Conservation (phyloP, 768 basidiomycete species). For the Saitozyma podzolica region DNA sequence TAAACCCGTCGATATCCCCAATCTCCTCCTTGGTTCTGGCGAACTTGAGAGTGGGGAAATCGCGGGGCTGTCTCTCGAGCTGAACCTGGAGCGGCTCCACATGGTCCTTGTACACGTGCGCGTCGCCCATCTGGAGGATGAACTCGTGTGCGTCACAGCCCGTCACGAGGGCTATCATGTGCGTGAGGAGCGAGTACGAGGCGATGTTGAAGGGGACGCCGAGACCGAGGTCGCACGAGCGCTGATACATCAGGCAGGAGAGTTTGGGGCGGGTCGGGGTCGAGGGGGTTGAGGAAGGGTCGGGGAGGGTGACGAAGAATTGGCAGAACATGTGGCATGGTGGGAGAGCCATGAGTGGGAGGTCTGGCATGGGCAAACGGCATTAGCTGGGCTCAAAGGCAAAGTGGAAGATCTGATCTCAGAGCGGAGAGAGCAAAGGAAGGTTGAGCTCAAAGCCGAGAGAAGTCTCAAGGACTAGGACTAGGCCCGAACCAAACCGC, state of each 20-base stretch:
- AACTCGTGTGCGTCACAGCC: slow-evolving; percentile 83
- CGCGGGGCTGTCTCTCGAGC: slow-evolving; percentile 70
- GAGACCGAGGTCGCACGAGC: slow-evolving; percentile 93
- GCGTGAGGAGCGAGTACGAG: slow-evolving; percentile 93
- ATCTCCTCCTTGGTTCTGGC: slow-evolving; percentile 61
- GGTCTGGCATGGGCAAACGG: slow-evolving; percentile 61
- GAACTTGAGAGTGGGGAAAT: slow-evolving; percentile 81
- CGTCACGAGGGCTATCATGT: slow-evolving; percentile 95
- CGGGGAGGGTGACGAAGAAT: slow-evolving; percentile 91
- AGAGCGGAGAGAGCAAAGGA: neutral
- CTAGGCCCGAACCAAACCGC: neutral
- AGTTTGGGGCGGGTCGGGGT: slow-evolving; percentile 61
- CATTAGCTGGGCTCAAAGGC: neutral
- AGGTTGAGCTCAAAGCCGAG: no score
- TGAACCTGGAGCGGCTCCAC: slow-evolving; percentile 82
- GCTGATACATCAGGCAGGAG: slow-evolving; percentile 95
- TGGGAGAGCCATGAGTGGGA: slow-evolving; percentile 91
- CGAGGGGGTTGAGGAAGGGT: slow-evolving; percentile 51
- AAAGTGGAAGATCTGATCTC: slow-evolving; percentile 1
- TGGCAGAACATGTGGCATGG: slow-evolving; percentile 99
- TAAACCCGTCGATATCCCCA: slow-evolving; percentile 75
- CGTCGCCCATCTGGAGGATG: slow-evolving; percentile 93
- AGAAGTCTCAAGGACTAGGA: slow-evolving; percentile 3
- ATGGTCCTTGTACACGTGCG: slow-evolving; percentile 93
- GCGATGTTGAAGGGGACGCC: slow-evolving; percentile 99